Base-by-base conservation (phyloP, 225 moss, liverwort and hornwort species). In the Asterella californica region DNA sequence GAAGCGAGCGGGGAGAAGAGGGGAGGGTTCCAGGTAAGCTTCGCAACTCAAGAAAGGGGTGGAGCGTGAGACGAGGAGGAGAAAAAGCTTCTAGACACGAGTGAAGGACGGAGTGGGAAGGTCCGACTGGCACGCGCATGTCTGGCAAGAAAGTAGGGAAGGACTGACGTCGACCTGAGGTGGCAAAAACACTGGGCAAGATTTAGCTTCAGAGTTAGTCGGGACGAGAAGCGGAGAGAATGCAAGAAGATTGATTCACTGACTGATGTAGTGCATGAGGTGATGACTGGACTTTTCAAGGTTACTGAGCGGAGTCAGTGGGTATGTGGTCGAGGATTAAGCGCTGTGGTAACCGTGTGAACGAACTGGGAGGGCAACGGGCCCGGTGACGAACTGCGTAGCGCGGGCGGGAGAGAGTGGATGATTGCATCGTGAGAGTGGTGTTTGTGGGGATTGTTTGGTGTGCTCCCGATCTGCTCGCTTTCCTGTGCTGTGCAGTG, bases 391-490 rank as follows among this genome's bases (percentile, higher is more conserved):
- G 1, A 19, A 6, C n/a, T 2, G 2, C 25, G 25, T 24, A 27
- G 60, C 25, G 25, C n/a, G 25, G n/a, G 60, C 2, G 25, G 10
- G 17, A 61, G 55, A 27, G 70, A 0, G 45, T 71, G 45, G 45
- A n/a, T 32, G 64, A 64, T 24, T 61, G 60, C 60, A 61, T 71
- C 70, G 45, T 71, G 70, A 46, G 70, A 46, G 46, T 14, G 45
- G 70, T 25, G 38, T 64, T n/a, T 64, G 64, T 71, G 70, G 70
- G 24, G 24, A 61, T 61, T 10, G 60, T 17, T 61, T 10, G 1
- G 60, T 46, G 46, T 45, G 10, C n/a, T 46, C 25, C n/a, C 46
- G 45, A 47, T 71, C 45, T 71, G 46, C 47, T 71, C 11, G 67
- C 70, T 19, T 24, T 42, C 38, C 70, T 70, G 70, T 45, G 25